Base-by-base conservation (phyloP, 441 rosid genomes). In the Biscutella laevigata region DNA sequence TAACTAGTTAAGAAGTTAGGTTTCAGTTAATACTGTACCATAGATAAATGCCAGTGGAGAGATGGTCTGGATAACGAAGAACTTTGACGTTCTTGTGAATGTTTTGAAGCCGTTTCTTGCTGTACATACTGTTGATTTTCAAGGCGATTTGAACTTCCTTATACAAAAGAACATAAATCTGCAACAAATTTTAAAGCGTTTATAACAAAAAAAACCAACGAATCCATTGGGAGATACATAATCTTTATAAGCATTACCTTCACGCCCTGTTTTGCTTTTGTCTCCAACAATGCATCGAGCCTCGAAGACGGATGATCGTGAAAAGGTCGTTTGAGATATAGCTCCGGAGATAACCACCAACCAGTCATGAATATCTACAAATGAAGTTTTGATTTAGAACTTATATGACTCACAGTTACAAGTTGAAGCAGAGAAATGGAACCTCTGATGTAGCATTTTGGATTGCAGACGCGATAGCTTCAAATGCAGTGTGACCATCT, bases 301-400 rank as follows among this genome's bases (percentile, higher is more conserved):
- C 80, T 63, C 34, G 78, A 69, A 17, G 84, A 81, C 26, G 76
- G 66, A 65, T 78, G 67, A 53, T 69, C 61, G 51, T 71, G 21
- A 53, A 78, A 84, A 3, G 92, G 92, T 11, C 92, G 92, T 68
- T 77, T 72, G 54, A 84, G 71, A 67, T 74, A 81, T 61, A 84
- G 64, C 69, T 84, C 88, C 4, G 92, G 92, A 61, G 88, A 84
- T 50, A 84, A 72, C 92, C 92, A 84, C 92, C 92, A 84, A 57
- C 92, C 92, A 38, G 86, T 79, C 19, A 84, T 79, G 54, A 79
- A 77, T 68, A 81, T 74, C 88, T 79, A 68, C 62, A 54, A 10
- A 32, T 24, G 30, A 64, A 22, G 2, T 13, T 12, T 33, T 8
- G 17, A 16, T 12, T 21, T 2, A 8, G 21, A 28, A 57, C 47